These are phyloP conservation scores for Aureobasidium sp. DNA, from an alignment of 2,329 filamentous ascomycete genomes.

Conservation along the genomic window DNA sequence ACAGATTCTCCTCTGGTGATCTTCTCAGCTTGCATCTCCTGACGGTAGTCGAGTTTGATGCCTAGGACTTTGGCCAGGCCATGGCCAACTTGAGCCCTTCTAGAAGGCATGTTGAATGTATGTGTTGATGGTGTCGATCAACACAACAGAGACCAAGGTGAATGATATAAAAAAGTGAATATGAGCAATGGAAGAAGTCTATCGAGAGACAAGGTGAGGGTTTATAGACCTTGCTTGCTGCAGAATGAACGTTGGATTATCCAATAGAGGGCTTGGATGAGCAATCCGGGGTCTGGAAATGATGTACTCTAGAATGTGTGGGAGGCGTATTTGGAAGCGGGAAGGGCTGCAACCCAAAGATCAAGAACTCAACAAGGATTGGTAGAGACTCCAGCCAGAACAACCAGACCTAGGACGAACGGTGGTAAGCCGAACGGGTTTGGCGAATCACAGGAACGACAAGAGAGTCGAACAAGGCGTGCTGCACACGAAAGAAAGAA, in stretches of 20 bases:
- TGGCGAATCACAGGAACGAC: background rate
- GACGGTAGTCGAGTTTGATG: slow-evolving; percentile 69
- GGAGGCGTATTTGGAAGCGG: slow-evolving; percentile 6
- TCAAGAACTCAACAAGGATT: slow-evolving; percentile 3
- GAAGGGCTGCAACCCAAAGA: slow-evolving; percentile 6
- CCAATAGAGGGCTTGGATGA: slow-evolving; percentile 11
- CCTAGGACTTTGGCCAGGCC: slow-evolving; percentile 70
- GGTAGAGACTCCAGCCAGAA: slow-evolving; percentile 5
- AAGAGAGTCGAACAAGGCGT: background rate
- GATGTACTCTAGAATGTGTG: background rate
- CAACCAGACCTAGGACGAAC: background rate
- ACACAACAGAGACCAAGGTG: background rate
- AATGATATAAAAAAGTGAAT: background rate
- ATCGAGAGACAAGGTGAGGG: background rate
- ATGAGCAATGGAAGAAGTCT: background rate
- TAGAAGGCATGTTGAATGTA: slow-evolving; percentile 30
- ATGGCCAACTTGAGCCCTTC: slow-evolving; percentile 57
- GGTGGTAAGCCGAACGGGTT: background rate
- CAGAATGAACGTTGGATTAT: background rate
- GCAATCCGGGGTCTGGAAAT: slow-evolving; percentile 11
- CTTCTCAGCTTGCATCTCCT: slow-evolving; percentile 53
- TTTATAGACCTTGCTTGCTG: slow-evolving; percentile 4
- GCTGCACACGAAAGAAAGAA: background rate
- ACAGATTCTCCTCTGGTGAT: slow-evolving; percentile 72
- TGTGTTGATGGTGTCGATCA: slow-evolving; percentile 2